Evolutionary conservation across 2,329 filamentous ascomycete genomes (phyloP), one percentile per base, ranked within the genome.

Genomic region (Trichoderma breve): DNA sequence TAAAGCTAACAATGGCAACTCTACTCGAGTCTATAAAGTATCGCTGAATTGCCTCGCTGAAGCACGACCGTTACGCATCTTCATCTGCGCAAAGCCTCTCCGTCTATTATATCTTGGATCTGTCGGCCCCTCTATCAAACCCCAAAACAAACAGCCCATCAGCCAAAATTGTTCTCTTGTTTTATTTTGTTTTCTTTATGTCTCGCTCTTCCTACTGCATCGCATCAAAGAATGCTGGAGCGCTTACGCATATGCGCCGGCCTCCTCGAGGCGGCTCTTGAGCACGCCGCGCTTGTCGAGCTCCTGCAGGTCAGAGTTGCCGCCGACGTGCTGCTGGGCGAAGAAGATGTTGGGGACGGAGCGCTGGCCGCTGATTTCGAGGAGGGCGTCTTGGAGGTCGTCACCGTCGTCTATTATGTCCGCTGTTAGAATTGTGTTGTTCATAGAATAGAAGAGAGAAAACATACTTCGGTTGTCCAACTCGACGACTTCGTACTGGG

Each of bases 311-410:
- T 97, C 95, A 28, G 94, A 97, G 89, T 98, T 98, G 76, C 96
- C 96, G 74, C 96, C 96, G 81, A 99, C 97, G 84, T 98, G 95
- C 86, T 97, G 86, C 85, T 94, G 85, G 77, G 85, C 85, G 83
- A 99, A 98, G 87, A 93, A 98, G 85, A 97, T 92, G 86, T 98
- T 98, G 78, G 96, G 96, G 6, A 99, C 96, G 78, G 93, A 95
- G 79, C 90, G 87, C 87, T 99, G 96, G 81, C 88, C 87, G 71
- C 90, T 93, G 78, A 98, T 89, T 75, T 95, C 88, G 76, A 89
- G 82, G 73, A 99, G 92, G 30, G 94, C 94, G 75, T 90, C 86
- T 86, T 99, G 96, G 79, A 99, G 89, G 14, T 86, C 94, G 75
- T 84, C 81, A 75, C 96, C 95, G 80, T 98, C 95, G 75, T 91